Conservation (phyloP, 257 asterid genomes). For the Solanum habrochaites region DNA sequence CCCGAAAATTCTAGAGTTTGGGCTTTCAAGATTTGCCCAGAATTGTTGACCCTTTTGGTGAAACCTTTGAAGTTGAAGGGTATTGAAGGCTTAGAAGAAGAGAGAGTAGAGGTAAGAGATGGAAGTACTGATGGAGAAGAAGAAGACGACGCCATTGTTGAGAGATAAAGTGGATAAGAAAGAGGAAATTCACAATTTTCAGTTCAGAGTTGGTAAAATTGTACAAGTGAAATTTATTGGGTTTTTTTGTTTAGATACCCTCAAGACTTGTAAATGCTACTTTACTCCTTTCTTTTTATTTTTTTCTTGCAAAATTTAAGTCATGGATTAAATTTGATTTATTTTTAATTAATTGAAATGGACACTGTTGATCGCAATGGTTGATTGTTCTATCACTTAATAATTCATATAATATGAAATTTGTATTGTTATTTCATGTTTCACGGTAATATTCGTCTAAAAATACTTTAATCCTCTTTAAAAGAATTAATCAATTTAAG, state of each 20-base stretch:
- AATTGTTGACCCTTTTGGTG: neutral
- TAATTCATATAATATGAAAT: neutral
- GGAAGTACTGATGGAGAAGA: neutral
- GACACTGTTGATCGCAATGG: neutral
- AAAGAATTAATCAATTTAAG: neutral
- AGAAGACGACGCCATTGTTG: neutral
- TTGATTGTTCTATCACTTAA: neutral
- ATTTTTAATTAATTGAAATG: neutral
- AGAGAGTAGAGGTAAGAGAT: neutral
- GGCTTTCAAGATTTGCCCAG: slow-evolving; percentile 10
- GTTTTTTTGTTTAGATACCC: neutral
- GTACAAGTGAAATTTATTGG: neutral
- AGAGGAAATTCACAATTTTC: neutral
- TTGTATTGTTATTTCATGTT: neutral
- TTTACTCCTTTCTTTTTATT: neutral
- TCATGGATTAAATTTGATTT: neutral
- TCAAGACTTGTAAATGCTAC: neutral
- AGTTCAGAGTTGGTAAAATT: neutral
- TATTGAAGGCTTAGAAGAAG: neutral
- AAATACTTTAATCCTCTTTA: neutral
- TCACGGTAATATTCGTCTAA: neutral
- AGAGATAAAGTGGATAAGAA: neutral
- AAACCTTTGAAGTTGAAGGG: neutral
- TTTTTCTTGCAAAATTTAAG: neutral
- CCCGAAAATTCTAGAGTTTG: slow-evolving; percentile 30